Conservation (phyloP, 768 basidiomycete genomes). For the Lactarius evosmus region DNA sequence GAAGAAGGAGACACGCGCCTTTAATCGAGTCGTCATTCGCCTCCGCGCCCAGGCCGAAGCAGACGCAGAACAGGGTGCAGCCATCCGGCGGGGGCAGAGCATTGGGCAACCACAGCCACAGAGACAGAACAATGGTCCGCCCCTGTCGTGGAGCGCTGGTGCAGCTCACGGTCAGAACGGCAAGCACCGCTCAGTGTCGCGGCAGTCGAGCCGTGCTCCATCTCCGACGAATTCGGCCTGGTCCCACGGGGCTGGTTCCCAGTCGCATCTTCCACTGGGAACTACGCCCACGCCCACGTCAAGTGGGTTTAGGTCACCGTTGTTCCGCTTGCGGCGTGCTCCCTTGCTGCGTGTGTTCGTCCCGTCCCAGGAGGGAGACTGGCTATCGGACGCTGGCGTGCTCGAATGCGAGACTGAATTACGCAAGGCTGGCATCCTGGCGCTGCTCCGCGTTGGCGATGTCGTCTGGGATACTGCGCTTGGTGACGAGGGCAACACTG, state of each 20-base stretch:
- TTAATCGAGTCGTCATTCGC: constrained; percentile 75
- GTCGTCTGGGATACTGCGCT: constrained; percentile 86
- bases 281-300: constrained; percentile 13
- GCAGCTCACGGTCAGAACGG: constrained; percentile 21
- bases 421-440: constrained; percentile 59
- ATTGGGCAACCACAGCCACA: constrained; percentile 20
- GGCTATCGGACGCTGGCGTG: constrained; percentile 80
- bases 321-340: constrained; percentile 68
- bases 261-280: constrained; percentile 29
- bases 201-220: constrained; percentile 58
- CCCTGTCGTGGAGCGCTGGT: constrained; percentile 24
- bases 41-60: constrained; percentile 78
- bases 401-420: constrained; percentile 81
- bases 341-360: constrained; percentile 80
- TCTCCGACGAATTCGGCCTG: constrained; percentile 55
- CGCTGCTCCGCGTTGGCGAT: constrained; percentile 69
- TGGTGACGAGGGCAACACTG: constrained; percentile 81
- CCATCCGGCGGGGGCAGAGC: constrained; percentile 11
- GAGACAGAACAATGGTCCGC: constrained; percentile 17
- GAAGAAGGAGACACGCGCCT: constrained; percentile 65
- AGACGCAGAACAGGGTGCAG: constrained; percentile 35
- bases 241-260: constrained; percentile 43
- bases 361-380: constrained; percentile 81
- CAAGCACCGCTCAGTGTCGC: constrained; percentile 34
- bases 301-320: constrained; percentile 57